A percentile compares a stretch with the other conserved stretches of the same genome.
These are phyloP conservation scores for Haberlea rhodopensis DNA, from an alignment of 257 asterid species.

Conservation along the genomic window DNA sequence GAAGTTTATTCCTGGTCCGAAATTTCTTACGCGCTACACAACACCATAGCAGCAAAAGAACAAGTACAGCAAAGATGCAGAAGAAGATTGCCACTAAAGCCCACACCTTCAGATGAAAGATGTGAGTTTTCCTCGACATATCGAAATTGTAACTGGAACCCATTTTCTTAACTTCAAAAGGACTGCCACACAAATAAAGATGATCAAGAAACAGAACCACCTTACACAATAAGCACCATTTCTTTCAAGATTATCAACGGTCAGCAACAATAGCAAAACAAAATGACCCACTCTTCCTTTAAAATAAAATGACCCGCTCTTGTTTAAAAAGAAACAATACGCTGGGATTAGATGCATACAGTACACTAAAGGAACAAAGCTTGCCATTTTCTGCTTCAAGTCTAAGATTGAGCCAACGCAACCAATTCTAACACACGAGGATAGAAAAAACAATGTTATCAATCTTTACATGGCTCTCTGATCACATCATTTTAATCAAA, in stretches of 20 bases:
- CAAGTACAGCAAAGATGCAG: conserved; percentile 45
- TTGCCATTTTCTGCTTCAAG: not conserved
- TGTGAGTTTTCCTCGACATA: conserved; percentile 59
- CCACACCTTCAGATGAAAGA: conserved; percentile 76
- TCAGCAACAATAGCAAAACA: not conserved
- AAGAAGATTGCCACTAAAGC: conserved; percentile 51
- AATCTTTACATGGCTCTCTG: not conserved
- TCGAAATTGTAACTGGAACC: conserved; percentile 50
- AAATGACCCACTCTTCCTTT: not conserved
- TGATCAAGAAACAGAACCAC: not conserved
- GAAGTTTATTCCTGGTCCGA: conserved; percentile 33
- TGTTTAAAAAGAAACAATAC: not conserved
- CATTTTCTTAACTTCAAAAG: conserved; percentile 35
- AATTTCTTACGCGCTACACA: conserved; percentile 45
- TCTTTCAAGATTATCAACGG: not conserved
- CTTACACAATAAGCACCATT: not conserved
- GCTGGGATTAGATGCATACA: not conserved
- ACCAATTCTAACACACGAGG: not conserved
- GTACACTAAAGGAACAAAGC: not conserved
- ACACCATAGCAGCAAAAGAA: conserved; percentile 51
- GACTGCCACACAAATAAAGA: conserved; percentile 32
- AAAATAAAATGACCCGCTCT: not conserved
- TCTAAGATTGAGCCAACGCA: not conserved
- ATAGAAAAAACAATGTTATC: not conserved
- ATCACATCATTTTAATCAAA: not conserved